phyloP scores from a whole-genome alignment of 2,329 filamentous ascomycete genomes.

The Phaeosphaeria sp. region DNA sequence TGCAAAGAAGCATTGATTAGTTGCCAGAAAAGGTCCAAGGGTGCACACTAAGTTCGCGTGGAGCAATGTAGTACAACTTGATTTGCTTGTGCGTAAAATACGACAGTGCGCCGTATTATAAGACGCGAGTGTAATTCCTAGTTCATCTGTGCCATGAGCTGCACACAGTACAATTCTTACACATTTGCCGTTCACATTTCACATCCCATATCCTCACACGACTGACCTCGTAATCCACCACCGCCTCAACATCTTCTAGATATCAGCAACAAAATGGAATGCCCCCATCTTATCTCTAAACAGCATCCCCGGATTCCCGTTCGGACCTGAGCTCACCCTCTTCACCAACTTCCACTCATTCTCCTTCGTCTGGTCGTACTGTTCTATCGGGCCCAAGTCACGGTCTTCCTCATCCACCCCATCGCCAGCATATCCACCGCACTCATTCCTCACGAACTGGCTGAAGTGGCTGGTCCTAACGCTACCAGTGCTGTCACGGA shows the following conservation, averaged over 20 bases:
- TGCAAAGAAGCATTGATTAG: neutral
- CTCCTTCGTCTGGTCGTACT: slow-evolving; percentile 12
- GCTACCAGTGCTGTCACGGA: slow-evolving; percentile 17
- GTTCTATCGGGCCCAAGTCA: slow-evolving; percentile 21
- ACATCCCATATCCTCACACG: neutral
- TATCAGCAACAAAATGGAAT: slow-evolving; percentile 8
- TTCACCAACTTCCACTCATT: slow-evolving; percentile 26
- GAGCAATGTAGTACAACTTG: neutral
- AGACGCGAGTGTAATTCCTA: neutral
- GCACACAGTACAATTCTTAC: neutral
- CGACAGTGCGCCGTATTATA: neutral
- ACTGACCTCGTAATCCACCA: neutral
- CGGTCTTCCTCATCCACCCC: slow-evolving; percentile 15
- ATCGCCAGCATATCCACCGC: slow-evolving; percentile 8
- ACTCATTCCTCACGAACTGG: slow-evolving; percentile 12
- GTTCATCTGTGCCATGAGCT: neutral
- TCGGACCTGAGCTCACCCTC: slow-evolving; percentile 14
- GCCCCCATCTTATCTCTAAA: slow-evolving; percentile 14
- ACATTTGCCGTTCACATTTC: neutral
- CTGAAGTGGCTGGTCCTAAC: slow-evolving; percentile 18
- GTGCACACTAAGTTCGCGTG: neutral
- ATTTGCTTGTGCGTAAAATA: too few relatives aligned
- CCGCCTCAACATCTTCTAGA: neutral
- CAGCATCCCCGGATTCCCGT: slow-evolving; percentile 19
- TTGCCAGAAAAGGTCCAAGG: neutral